Evolutionary conservation across 2,329 filamentous ascomycete species (phyloP), one percentile per base, ranked within the genome.

Genomic region (Xylariales sp.): DNA sequence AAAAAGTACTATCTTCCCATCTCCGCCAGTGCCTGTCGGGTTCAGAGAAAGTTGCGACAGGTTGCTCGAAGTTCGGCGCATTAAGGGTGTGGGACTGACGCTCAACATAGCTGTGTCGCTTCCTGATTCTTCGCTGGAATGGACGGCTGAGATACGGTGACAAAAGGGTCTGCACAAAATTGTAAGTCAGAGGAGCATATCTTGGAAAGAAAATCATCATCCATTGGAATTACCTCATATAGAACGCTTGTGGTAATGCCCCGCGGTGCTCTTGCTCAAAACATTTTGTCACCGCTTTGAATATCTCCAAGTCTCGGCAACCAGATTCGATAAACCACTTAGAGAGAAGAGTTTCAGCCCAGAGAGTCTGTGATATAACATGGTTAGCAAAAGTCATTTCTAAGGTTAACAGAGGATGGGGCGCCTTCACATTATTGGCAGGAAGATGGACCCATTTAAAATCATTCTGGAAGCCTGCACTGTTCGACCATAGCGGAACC

Each of bases 321-420:
- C 76, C 76, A 25, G 76, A 73, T 52, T 83, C 79, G 23, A 83
- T 74, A 46, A 83, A 83, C 6, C 69, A 70, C 46, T 83, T 83
- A 1, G 77, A 76, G n/a, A 83, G 58, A 2, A 83, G 60, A 1
- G 76, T 59, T 56, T 62, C 46, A 21, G 77, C 71, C 79, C 79
- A 83, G 1, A 72, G 70, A 49, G 78, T 70, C 51, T 77, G 70
- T 37, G 36, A 34, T 16, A 14, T 13, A 18, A 34, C 25, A 43
- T 27, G 42, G 42, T n/a, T n/a, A n/a, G n/a, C n/a, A n/a, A 23
- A 10, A 19, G 12, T 15, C 2, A 4, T 24, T 33, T 12, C 11
- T 10, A 32, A 6, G 29, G 24, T 12, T 7, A 24, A 29, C 28
- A 3, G 14, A 8, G 11, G 3, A 28, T 33, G 14, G 15, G 19